These are phyloP conservation scores for Ormosia semicastrata DNA, from an alignment of 306 rosid species.

Conservation along the genomic window DNA sequence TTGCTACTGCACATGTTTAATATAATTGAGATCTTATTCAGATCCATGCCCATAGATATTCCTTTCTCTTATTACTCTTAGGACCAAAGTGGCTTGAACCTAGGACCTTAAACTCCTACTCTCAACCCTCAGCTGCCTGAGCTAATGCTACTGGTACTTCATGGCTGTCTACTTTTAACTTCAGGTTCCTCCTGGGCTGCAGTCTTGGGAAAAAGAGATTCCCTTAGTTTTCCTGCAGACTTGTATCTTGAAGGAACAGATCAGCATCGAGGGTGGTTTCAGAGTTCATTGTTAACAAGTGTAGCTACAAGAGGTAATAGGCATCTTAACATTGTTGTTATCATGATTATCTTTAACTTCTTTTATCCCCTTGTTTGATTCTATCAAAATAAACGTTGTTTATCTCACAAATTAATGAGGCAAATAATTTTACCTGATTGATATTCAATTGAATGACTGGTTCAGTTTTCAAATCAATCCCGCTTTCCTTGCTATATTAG, in stretches of 20 bases:
- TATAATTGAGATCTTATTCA: constrained; percentile 8
- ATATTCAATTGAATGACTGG: not conserved
- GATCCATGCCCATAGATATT: not conserved
- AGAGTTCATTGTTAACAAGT: constrained; percentile 93
- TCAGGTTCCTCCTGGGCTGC: constrained; percentile 99
- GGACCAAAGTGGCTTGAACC: not conserved
- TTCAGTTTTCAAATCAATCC: too few relatives aligned
- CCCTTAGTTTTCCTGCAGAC: constrained; percentile 83
- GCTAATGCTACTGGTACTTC: constrained; percentile 18
- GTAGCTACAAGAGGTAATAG: constrained; percentile 83
- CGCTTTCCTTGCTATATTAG: not conserved
- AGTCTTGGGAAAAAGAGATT: constrained; percentile 65
- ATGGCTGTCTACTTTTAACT: constrained; percentile 31
- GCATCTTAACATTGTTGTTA: not conserved
- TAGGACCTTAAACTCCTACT: constrained; percentile 4
- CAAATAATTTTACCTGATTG: not conserved
- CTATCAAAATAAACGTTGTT: not conserved
- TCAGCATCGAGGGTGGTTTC: constrained; percentile 99
- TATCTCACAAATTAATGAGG: not conserved
- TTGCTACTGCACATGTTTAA: not conserved
- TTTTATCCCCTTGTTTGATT: not conserved
- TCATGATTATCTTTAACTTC: not conserved
- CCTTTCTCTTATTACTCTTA: not conserved
- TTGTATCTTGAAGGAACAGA: constrained; percentile 98
- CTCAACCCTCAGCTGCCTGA: constrained; percentile 2